These are phyloP conservation scores for Salix brachista DNA, from an alignment of 345 rosid genomes.

Conservation along the genomic window DNA sequence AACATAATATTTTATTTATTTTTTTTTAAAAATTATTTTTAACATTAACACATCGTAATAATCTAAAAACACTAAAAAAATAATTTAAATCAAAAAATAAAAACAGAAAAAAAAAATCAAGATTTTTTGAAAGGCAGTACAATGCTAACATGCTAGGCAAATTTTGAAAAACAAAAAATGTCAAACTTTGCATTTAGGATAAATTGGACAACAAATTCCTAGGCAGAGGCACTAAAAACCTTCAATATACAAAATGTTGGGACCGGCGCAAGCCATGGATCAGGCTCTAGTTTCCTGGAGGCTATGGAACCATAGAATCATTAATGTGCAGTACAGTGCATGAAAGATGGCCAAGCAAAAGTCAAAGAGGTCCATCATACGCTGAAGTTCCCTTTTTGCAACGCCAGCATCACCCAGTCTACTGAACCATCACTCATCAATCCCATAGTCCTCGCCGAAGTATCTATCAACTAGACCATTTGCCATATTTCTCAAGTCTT, in stretches of 20 bases:
- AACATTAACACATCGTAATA: no score
- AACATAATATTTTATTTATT: no score
- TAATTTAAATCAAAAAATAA: no score
- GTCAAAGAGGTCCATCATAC: no score
- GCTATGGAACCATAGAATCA: no score
- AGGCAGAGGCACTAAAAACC: neutral
- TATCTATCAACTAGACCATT: slow-evolving; percentile 80
- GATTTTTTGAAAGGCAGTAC: no score
- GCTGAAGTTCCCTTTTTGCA: neutral
- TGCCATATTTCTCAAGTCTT: slow-evolving; percentile 90
- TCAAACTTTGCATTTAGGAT: neutral
- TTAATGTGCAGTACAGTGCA: no score
- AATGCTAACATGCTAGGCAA: neutral
- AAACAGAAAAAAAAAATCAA: no score
- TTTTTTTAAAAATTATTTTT: no score
- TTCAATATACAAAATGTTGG: neutral
- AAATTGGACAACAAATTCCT: neutral
- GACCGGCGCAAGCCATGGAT: neutral
- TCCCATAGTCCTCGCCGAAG: slow-evolving; percentile 88
- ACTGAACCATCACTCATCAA: slow-evolving; percentile 31
- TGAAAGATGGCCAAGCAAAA: no score
- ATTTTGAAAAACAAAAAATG: neutral
- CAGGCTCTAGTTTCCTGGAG: no score
- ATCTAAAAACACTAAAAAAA: no score
- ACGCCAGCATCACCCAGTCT: neutral